Evolutionary conservation across 257 asterid species (phyloP).

Genomic region (Orobanche coerulescens): DNA sequence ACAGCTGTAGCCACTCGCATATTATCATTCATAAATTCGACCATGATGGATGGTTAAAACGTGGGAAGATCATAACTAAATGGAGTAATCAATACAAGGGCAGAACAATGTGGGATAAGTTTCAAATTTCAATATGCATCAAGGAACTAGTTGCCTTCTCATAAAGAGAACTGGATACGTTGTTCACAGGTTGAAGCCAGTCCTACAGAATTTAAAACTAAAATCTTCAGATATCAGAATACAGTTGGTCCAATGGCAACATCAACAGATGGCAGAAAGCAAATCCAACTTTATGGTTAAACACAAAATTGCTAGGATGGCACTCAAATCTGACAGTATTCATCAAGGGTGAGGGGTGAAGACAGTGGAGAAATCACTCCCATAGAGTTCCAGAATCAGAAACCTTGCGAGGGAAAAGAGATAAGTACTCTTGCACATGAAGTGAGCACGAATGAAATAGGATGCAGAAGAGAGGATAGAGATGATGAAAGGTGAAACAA

Average conservation of each 20-base stretch:
- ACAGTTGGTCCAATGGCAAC: not conserved
- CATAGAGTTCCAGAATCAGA: not conserved
- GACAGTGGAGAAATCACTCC: not conserved
- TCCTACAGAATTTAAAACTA: not conserved
- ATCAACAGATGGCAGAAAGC: not conserved
- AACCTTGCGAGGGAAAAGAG: not conserved
- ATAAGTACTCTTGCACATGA: not conserved
- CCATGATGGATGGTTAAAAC: not conserved
- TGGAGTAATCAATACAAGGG: not conserved
- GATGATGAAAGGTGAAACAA: not conserved
- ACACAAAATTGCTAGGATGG: not conserved
- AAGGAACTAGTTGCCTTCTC: not conserved
- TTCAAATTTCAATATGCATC: no score
- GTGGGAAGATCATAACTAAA: not conserved
- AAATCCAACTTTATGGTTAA: not conserved
- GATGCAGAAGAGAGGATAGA: not conserved
- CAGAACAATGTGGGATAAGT: not conserved
- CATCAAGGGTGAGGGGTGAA: not conserved
- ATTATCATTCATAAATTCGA: not conserved
- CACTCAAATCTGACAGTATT: not conserved
- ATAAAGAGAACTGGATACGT: not conserved
- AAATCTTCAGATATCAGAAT: not conserved
- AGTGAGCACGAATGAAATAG: not conserved
- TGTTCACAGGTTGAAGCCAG: slow-evolving; percentile 2
- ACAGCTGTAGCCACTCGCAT: not conserved